Base-by-base conservation (phyloP, 2,329 filamentous ascomycete genomes). In the Diaporthe australafricana region DNA sequence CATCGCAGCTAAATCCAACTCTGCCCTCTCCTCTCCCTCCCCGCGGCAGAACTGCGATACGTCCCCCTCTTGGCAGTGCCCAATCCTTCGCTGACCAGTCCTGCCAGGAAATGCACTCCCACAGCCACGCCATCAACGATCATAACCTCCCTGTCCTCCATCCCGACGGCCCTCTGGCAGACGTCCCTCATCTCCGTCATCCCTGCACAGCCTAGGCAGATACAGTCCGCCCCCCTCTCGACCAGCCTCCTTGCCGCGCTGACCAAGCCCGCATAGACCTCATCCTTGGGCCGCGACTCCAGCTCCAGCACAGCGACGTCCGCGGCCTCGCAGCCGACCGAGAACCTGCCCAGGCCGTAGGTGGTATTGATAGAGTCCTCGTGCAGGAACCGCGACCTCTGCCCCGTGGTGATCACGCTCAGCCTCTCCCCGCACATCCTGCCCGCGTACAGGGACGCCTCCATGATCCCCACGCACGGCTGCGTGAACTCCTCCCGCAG, bases 81-180 rank as follows among this genome's bases (percentile, higher is more conserved):
- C 75, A 84, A 77, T 30, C 83, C 81, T 79, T 86, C 81, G 67
- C 83, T 80, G n/a, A 85, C 84, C 32, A 87, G 74, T 0, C 82
- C 84, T 5, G 81, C 79, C 22, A 87, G 75, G 72, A 86, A 81
- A 42, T 87, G 84, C 22, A 86, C 81, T 0, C 84, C 85, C 11
- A 84, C 82, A 32, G 83, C 81, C 1, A 88, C 87, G 0, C 86
- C 85, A 78, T 88, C 87, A 32, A 88, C 80, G 9, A 88, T 84
- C 76, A 86, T 85, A 5, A 82, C 79, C 20, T 76, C 78, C 40
- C 80, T 76, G 40, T 85, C 82, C 56, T 82, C 80, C 38, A 81
- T 79, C 0, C 81, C 81, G 0, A 88, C 86, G 0, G 82, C 84
- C 35, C 84, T 78, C 73, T 87, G 84, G 52, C 87, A 84, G 5